phyloP scores from a whole-genome alignment of 257 asterid species.

The Plantago ovata region DNA sequence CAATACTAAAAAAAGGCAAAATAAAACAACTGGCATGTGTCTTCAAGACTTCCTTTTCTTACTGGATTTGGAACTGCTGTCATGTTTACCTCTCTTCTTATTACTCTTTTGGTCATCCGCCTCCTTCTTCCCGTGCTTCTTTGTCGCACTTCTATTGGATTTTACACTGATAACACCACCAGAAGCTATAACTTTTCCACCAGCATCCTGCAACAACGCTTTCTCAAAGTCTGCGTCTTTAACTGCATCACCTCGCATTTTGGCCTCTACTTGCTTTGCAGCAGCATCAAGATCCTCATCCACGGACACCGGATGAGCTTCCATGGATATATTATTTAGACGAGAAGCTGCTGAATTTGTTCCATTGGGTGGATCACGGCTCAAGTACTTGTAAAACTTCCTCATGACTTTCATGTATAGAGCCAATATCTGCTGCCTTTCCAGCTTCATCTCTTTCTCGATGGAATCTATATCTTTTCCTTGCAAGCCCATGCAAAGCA shows the following conservation, averaged over 20 bases:
- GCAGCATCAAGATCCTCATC: constrained; percentile 83
- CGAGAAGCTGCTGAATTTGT: constrained; percentile 46
- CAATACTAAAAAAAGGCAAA: background rate
- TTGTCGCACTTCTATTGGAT: constrained; percentile 39
- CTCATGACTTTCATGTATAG: constrained; percentile 65
- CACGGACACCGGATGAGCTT: constrained; percentile 66
- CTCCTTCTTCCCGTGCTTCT: constrained; percentile 28
- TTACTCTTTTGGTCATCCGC: constrained; percentile 31
- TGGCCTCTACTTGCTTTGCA: constrained; percentile 68
- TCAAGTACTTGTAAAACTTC: constrained; percentile 57
- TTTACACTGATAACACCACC: constrained; percentile 66
- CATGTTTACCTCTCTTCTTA: constrained; percentile 55
- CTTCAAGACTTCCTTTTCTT: constrained; percentile 50
- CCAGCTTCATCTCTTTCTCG: constrained; percentile 75
- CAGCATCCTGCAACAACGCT: constrained; percentile 63
- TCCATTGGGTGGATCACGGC: constrained; percentile 38
- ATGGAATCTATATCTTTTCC: constrained; percentile 52
- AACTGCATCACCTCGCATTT: constrained; percentile 46
- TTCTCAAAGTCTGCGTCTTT: constrained; percentile 65
- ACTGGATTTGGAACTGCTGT: constrained; percentile 46
- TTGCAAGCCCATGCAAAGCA: constrained; percentile 90
- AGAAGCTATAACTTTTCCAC: constrained; percentile 33
- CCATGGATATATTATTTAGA: constrained; percentile 60
- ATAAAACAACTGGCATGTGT: background rate
- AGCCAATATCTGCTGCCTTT: constrained; percentile 67